A percentile compares a stretch with the other conserved stretches of the same genome.
These are phyloP conservation scores for Pleurotus salmoneostramineus DNA, from an alignment of 768 basidiomycete species.

Conservation along the genomic window DNA sequence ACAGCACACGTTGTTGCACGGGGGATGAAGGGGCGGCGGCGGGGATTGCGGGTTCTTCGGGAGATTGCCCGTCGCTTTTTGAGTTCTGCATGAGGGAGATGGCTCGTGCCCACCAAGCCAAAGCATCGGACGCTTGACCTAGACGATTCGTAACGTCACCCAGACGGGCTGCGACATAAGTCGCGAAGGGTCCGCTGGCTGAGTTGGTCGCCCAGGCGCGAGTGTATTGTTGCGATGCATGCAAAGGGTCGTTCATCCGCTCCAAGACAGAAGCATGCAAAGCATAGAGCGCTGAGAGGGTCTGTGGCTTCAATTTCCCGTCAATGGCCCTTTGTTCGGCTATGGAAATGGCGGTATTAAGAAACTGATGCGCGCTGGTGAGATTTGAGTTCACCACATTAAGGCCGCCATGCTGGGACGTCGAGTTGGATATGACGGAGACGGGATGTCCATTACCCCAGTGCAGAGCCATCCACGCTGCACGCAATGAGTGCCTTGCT, in stretches of 20 bases:
- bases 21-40: conserved; percentile 48
- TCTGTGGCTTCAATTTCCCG: conserved; percentile 42
- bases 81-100: conserved; percentile 41
- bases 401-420: conserved; percentile 30
- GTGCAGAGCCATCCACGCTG: conserved; percentile 69
- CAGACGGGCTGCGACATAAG: conserved; percentile 59
- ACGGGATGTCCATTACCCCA: conserved; percentile 50
- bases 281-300: conserved; percentile 49
- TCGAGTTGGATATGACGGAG: conserved; percentile 32
- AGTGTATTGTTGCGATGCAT: conserved; percentile 55
- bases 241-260: conserved; percentile 44
- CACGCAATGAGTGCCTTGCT: conserved; percentile 58
- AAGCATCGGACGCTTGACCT: conserved; percentile 47
- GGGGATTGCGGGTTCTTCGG: conserved; percentile 26
- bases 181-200: conserved; percentile 36
- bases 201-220: conserved; percentile 49
- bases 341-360: conserved; percentile 43
- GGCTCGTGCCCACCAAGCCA: conserved; percentile 67
- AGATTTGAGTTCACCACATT: conserved; percentile 52
- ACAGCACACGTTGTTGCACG: conserved; percentile 56
- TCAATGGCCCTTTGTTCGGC: conserved; percentile 35
- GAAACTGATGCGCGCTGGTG: conserved; percentile 48
- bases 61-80: conserved; percentile 15
- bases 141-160: conserved; percentile 62
- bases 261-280: conserved; percentile 58